These are phyloP conservation scores for Samsoniella hepiali DNA, from an alignment of 2,329 filamentous ascomycete genomes.

Conservation along the genomic window DNA sequence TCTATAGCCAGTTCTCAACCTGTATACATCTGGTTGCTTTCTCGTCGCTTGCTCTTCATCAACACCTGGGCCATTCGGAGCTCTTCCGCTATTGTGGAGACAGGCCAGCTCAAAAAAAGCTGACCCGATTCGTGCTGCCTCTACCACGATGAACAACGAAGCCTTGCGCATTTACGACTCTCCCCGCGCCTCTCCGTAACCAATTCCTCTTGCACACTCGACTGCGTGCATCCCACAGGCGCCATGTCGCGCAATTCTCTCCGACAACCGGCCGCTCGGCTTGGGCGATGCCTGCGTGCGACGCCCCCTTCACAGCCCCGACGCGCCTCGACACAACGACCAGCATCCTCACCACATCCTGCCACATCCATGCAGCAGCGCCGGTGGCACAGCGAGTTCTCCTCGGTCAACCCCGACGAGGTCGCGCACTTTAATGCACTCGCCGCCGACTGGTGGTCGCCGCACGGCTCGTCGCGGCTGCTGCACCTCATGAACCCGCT, in stretches of 20 bases:
- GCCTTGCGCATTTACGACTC: background rate
- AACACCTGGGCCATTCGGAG: background rate
- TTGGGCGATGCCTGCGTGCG: background rate
- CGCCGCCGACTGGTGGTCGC: conserved; percentile 95
- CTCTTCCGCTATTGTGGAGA: conserved; percentile 2
- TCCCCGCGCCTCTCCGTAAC: background rate
- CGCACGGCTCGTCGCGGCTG: conserved; percentile 84
- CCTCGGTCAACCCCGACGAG: conserved; percentile 83
- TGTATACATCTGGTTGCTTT: no score
- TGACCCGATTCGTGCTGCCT: background rate
- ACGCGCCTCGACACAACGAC: background rate
- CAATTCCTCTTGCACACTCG: background rate
- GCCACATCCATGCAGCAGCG: background rate
- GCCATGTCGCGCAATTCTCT: background rate
- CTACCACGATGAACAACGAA: background rate
- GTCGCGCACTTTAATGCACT: conserved; percentile 93
- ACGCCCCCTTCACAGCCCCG: background rate
- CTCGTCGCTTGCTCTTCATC: background rate
- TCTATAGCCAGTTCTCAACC: no score
- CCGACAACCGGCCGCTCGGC: conserved; percentile 1
- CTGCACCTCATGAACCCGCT: conserved; percentile 98
- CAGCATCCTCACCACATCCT: background rate
- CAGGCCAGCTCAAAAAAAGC: background rate
- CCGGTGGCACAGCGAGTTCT: conserved; percentile 35
- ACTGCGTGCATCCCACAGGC: background rate